Percentiles rank a stretch among this genome's conserved stretches.
These are phyloP conservation scores for Dioscorea alata DNA, from an alignment of 106 monocot genomes.

Conservation along the genomic window DNA sequence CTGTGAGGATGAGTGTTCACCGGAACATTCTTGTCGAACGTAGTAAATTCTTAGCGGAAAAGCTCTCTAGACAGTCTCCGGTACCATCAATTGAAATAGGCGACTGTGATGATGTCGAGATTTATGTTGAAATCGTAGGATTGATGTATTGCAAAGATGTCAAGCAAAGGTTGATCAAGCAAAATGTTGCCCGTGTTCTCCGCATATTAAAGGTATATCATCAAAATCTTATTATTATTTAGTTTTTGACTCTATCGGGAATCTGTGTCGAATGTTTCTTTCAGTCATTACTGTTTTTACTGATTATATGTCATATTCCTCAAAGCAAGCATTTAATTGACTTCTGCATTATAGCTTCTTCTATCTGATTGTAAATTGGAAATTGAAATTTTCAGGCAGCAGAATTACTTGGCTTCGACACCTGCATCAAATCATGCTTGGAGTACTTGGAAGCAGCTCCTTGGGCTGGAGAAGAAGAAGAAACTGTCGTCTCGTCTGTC, in stretches of 20 bases:
- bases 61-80: slow-evolving; percentile 52
- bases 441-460: slow-evolving; percentile 95
- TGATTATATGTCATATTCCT: no score
- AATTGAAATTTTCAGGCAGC: slow-evolving; percentile 51
- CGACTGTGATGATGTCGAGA: slow-evolving; percentile 98
- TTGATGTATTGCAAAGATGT: slow-evolving; percentile 94
- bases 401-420: slow-evolving; percentile 62
- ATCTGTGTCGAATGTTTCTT: no score
- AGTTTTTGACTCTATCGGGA: no score
- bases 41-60: slow-evolving; percentile 73
- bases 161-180: slow-evolving; percentile 84
- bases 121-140: slow-evolving; percentile 92
- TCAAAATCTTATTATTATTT: no score
- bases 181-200: slow-evolving; percentile 74
- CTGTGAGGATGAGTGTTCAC: slow-evolving; percentile 92
- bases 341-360: no score
- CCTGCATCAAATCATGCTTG: slow-evolving; percentile 81
- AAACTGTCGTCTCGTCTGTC: slow-evolving; percentile 68
- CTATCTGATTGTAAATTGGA: neutral
- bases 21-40: slow-evolving; percentile 56
- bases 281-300: no score
- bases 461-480: slow-evolving; percentile 96
- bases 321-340: no score
- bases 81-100: slow-evolving; percentile 46
- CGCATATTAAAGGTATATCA: slow-evolving; percentile 79